Percentiles rank a stretch among this genome's conserved stretches.
phyloP scores from a whole-genome alignment of 2,329 filamentous ascomycete genomes.

The Corniculantispora saksenae region DNA sequence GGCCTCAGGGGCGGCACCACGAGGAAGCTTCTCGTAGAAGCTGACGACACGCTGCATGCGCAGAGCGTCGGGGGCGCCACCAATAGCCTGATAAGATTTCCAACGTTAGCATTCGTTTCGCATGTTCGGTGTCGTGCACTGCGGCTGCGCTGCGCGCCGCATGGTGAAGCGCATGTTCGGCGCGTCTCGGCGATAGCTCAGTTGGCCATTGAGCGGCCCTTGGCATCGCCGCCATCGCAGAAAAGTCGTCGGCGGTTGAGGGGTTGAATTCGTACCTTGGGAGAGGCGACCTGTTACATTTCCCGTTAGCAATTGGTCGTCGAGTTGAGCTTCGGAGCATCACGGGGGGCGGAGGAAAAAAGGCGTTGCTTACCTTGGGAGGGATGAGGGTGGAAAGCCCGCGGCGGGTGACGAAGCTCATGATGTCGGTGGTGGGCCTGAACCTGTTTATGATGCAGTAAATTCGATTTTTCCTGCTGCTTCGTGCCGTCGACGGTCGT shows the following conservation, averaged over 20 bases:
- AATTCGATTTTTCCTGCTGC: slow-evolving; percentile 15
- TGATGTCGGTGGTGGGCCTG: slow-evolving; percentile 55
- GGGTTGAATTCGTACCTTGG: slow-evolving; percentile 64
- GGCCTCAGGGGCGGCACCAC: slow-evolving; percentile 81
- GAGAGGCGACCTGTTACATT: slow-evolving; percentile 70
- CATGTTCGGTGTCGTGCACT: background rate
- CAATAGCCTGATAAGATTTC: slow-evolving; percentile 69
- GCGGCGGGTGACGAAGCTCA: slow-evolving; percentile 90
- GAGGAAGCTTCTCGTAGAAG: slow-evolving; percentile 98
- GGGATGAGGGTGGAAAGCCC: slow-evolving; percentile 98
- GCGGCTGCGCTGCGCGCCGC: background rate
- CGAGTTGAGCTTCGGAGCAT: background rate
- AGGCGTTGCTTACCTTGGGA: slow-evolving; percentile 74
- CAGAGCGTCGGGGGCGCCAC: slow-evolving; percentile 89
- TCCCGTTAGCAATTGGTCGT: slow-evolving; percentile 40
- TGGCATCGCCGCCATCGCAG: slow-evolving; percentile 1
- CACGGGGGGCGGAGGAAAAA: slow-evolving; percentile 15
- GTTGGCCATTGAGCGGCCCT: background rate
- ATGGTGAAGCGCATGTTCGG: background rate
- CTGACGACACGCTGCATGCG: slow-evolving; percentile 97
- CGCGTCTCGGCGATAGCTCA: slow-evolving; percentile 11
- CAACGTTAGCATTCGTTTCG: slow-evolving; percentile 1
- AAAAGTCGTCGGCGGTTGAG: background rate
- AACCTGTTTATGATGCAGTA: slow-evolving; percentile 24
- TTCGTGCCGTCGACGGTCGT: slow-evolving; percentile 35